Base-by-base conservation (phyloP, 768 basidiomycete genomes). In the Hygrocybe punicea region DNA sequence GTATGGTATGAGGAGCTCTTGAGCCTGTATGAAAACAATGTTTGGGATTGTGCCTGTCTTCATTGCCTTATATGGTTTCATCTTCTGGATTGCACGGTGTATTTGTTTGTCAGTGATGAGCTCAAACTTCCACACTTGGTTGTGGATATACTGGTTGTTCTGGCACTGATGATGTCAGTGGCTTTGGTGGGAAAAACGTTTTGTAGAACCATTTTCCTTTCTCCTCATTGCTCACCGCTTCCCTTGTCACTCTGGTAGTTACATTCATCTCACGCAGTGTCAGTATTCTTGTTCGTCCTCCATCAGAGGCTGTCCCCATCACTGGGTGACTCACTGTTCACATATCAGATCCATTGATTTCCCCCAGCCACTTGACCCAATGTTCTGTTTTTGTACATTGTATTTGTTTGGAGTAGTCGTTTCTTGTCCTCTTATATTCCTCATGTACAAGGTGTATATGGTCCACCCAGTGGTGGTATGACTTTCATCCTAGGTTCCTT, bases 1-100 rank as follows among this genome's bases (percentile, higher is more conserved):
- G n/a, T n/a, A n/a, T n/a, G 69, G 67, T 6, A 57, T 54, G 0
- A 78, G 56, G 1, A 66, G 24, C 11, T 69, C 62, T 2, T 33
- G 19, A 44, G 63, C 64, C 13, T 69, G 21, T 10, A 49, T 71
- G 42, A 73, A 61, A 0, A 76, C 60, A 8, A 47, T 34, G 25
- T 59, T 63, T n/a, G n/a, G n/a, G n/a, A n/a, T n/a, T n/a, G n/a
- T n/a, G n/a, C n/a, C n/a, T n/a, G n/a, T n/a, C n/a, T 71, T 69
- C 0, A 65, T 61, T 0, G 73, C 76, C 55, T 77, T 78, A 67
- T 69, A 70, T 0, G 71, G 67, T 5, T 69, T 65, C 1, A 79
- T 70, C 5, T 56, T 48, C 0, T 33, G 11, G 0, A 76, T 68
- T 0, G 67, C 65, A 0, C 49, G 13, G 3, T 46, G n/a, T 4